phyloP scores from a whole-genome alignment of 2,329 filamentous ascomycete genomes.

The Claviceps sp. region DNA sequence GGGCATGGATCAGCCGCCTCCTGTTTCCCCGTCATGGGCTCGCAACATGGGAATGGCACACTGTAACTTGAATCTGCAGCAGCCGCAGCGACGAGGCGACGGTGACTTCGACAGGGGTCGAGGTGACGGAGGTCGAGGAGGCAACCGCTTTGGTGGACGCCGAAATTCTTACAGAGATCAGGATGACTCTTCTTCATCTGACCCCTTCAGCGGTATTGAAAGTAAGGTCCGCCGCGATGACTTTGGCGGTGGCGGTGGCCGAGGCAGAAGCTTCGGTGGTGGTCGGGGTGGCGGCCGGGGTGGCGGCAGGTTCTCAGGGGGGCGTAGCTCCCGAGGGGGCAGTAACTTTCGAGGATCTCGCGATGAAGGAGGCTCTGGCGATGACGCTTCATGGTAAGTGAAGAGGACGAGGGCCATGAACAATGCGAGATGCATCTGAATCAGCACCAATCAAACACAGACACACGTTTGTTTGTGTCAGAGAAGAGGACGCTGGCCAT shows the following conservation, averaged over 20 bases:
- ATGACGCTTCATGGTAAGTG: slow-evolving; percentile 1
- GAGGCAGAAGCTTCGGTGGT: slow-evolving; percentile 7
- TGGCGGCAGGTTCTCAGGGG: slow-evolving; percentile 3
- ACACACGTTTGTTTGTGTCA: background rate
- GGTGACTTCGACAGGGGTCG: slow-evolving; percentile 7
- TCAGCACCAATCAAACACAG: background rate
- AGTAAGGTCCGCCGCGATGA: slow-evolving; percentile 15
- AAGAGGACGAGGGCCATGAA: background rate
- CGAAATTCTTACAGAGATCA: slow-evolving; percentile 4
- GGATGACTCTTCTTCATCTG: slow-evolving; percentile 10
- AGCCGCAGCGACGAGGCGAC: slow-evolving; percentile 3
- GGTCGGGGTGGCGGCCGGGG: slow-evolving; percentile 8
- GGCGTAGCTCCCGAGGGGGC: background rate
- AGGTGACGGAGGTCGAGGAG: slow-evolving; percentile 9
- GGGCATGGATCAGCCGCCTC: slow-evolving; percentile 37
- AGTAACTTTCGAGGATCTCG: background rate
- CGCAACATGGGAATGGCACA: slow-evolving; percentile 19
- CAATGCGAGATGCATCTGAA: background rate
- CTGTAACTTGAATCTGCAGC: slow-evolving; percentile 23
- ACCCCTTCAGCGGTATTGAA: slow-evolving; percentile 17
- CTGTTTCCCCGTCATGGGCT: slow-evolving; percentile 15
- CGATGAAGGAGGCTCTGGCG: background rate
- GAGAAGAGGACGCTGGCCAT: background rate
- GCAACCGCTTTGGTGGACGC: slow-evolving; percentile 6
- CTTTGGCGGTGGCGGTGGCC: slow-evolving; percentile 10